These are phyloP conservation scores for Chalaropsis ovoidea DNA, from an alignment of 2,329 filamentous ascomycete genomes.

Conservation along the genomic window DNA sequence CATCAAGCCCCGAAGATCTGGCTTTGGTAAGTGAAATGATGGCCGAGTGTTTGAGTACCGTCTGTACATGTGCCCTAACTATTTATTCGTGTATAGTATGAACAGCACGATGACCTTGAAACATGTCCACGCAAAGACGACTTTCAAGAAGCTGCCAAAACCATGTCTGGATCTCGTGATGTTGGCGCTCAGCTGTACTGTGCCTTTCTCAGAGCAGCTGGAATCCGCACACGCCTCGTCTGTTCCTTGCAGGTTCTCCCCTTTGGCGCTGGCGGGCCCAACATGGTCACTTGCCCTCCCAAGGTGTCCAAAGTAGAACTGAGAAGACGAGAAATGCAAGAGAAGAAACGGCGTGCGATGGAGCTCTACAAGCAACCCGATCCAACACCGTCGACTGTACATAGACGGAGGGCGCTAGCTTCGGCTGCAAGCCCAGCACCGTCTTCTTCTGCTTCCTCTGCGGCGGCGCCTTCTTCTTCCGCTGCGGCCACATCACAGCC, in stretches of 20 bases:
- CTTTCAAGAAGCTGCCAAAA: constrained; percentile 60
- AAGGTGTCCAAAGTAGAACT: constrained; percentile 29
- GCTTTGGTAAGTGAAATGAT: constrained; percentile 40
- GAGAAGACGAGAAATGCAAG: constrained; percentile 28
- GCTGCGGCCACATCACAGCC: constrained; percentile 27
- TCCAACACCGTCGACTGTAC: neutral
- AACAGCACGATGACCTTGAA: constrained; percentile 54
- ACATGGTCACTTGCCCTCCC: constrained; percentile 36
- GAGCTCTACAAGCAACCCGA: constrained; percentile 20
- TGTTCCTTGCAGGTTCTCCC: constrained; percentile 81
- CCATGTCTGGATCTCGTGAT: constrained; percentile 72
- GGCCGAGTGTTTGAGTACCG: neutral
- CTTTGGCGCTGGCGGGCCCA: constrained; percentile 48
- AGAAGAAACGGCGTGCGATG: constrained; percentile 29
- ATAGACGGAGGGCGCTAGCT: constrained; percentile 7
- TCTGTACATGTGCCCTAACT: constrained; percentile 16
- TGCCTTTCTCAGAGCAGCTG: constrained; percentile 70
- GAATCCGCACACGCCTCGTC: constrained; percentile 70
- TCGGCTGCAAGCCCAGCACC: constrained; percentile 5
- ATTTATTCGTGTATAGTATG: constrained; percentile 36
- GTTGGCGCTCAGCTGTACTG: constrained; percentile 86
- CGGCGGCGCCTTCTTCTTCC: constrained; percentile 5
- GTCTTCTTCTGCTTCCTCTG: neutral
- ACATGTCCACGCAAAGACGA: constrained; percentile 58
- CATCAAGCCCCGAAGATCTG: constrained; percentile 53